These are phyloP conservation scores for Capillidium rhysosporum DNA, from an alignment of 371 early-diverging fungal genomes.

Conservation along the genomic window DNA sequence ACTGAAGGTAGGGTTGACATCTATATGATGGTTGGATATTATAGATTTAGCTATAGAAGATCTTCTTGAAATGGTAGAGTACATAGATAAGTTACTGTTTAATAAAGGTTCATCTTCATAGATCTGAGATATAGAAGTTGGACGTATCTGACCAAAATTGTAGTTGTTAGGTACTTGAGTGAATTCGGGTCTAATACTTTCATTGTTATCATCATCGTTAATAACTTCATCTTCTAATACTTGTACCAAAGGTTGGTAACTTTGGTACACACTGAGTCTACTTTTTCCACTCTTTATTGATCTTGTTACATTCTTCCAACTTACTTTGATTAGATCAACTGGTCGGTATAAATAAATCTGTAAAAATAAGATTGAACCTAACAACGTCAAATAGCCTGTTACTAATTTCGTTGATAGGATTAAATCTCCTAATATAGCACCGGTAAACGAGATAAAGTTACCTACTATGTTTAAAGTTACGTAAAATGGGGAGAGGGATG, in stretches of 20 bases:
- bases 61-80: neutral
- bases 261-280: no score
- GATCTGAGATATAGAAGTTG: neutral
- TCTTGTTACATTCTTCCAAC: neutral
- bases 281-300: no score
- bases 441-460: neutral
- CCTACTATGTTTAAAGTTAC: neutral
- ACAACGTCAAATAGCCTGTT: neutral
- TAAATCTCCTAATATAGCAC: slow-evolving; percentile 1
- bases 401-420: neutral
- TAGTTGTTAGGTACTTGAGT: neutral
- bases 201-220: neutral
- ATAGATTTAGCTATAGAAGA: neutral
- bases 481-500: neutral
- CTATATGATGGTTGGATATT: no score
- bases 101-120: neutral
- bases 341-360: neutral
- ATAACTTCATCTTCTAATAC: neutral
- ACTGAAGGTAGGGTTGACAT: no score
- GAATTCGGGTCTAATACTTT: neutral
- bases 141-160: neutral
- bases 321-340: neutral
- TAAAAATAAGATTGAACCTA: neutral
- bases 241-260: no score
- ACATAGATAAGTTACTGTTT: neutral